A percentile compares a stretch with the other conserved stretches of the same genome.
These are phyloP conservation scores for Coccomyxa subellipsoidea DNA, from an alignment of 163 green algal species.

Conservation along the genomic window DNA sequence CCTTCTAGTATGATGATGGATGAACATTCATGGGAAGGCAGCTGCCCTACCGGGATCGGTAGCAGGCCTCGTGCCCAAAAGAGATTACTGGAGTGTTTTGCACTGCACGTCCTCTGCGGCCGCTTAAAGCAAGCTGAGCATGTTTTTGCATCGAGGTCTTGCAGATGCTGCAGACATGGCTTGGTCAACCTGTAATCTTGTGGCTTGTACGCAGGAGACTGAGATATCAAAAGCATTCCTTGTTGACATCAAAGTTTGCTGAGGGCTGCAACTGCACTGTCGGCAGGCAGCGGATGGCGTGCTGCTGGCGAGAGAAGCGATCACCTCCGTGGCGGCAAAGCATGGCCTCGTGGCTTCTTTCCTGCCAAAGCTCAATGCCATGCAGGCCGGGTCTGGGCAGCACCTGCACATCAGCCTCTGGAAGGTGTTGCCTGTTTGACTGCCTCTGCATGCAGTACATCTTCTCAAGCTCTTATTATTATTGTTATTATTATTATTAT, in stretches of 20 bases:
- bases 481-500: no score
- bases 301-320: slow-evolving; percentile 50
- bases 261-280: neutral
- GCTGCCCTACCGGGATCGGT: neutral
- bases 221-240: neutral
- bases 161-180: no score
- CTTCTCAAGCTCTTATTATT: no score
- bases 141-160: no score
- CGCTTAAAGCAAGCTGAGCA: no score
- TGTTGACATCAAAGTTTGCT: neutral
- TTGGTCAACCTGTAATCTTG: no score
- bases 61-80: no score
- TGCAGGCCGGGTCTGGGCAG: slow-evolving; percentile 39
- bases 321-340: slow-evolving; percentile 38
- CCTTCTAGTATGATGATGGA: neutral
- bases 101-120: neutral
- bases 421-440: slow-evolving; percentile 17
- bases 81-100: neutral
- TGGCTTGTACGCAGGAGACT: neutral
- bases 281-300: slow-evolving; percentile 45
- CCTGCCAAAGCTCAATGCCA: slow-evolving; percentile 49
- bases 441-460: no score
- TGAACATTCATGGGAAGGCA: neutral
- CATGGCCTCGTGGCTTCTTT: slow-evolving; percentile 44
- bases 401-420: slow-evolving; percentile 66